A percentile compares a stretch with the other conserved stretches of the same genome.
phyloP scores from a whole-genome alignment of 345 rosid species.

The Brassica juncea region DNA sequence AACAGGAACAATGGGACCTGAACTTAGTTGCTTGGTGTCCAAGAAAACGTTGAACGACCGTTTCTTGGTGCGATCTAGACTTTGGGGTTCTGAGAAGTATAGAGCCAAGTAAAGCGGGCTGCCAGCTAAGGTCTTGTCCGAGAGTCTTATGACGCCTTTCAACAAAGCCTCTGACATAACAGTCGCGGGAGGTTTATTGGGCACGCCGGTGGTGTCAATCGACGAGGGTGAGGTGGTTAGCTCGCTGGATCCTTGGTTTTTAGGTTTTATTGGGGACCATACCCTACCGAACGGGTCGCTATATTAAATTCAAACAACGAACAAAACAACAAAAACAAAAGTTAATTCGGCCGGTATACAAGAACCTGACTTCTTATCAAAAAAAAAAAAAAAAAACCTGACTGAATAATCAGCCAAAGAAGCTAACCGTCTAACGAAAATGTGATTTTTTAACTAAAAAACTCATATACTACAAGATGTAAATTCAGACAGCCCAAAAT shows the following conservation, averaged over 20 bases:
- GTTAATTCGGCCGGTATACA: neutral
- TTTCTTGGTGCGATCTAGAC: neutral
- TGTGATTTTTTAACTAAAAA: neutral
- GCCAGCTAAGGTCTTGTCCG: neutral
- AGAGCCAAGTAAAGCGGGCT: slow-evolving; percentile 12
- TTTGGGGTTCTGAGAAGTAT: slow-evolving; percentile 23
- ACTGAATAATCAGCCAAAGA: neutral
- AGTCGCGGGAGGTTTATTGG: slow-evolving; percentile 10
- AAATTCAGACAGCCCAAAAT: neutral
- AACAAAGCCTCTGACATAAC: slow-evolving; percentile 19
- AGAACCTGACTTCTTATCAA: too few species aligned
- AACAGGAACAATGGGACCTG: slow-evolving; percentile 5
- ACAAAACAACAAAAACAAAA: neutral
- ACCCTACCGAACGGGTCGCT: slow-evolving; percentile 19
- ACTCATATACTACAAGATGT: neutral
- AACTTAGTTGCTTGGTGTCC: neutral
- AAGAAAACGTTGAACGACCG: slow-evolving; percentile 15
- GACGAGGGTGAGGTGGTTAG: neutral
- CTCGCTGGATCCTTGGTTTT: neutral
- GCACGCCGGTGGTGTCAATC: neutral
- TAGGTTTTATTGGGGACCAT: neutral
- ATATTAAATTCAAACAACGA: neutral
- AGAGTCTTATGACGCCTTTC: neutral
- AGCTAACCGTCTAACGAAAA: neutral
- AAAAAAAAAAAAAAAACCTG: too few species aligned